Evolutionary conservation across 108 stramenopile genomes (phyloP), one percentile per base, ranked within the genome.

Genomic region (Cyclostephanos tholiformis): DNA sequence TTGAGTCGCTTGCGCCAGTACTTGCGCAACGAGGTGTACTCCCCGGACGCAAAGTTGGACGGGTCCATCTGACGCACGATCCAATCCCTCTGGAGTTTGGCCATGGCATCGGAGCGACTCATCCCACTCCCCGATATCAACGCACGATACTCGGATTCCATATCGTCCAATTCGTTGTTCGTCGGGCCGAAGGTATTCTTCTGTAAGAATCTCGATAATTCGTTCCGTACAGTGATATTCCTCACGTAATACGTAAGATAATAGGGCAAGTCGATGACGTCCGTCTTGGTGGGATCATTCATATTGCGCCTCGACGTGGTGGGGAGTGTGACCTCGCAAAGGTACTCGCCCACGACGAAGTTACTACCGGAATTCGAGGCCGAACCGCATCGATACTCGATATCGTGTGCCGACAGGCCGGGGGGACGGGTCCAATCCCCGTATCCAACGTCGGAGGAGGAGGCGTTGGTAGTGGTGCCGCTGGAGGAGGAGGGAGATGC

Each of bases 151-250:
- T 23, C 44, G 55, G 69, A 64, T 23, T 65, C 67, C 11, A 63
- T 56, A 20, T 82, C n/a, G n/a, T n/a, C 62, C 14, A 79, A 43
- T 7, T 44, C 55, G 27, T 70, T 58, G 0, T 17, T 43, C 17
- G 63, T 74, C 8, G 74, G 69, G 11, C 86, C 86, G 72, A 87
- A 87, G 26, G 86, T 82, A 32, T 65, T 74, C 60, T 82, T 77
- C 44, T 84, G 80, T 39, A 87, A 53, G 52, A 87, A 87, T 41
- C 87, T 44, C 13, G 55, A 64, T 30, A 77, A 13, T 35, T 78
- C 77, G 51, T 66, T 58, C 20, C 71, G 41, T 0, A 78, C 77
- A 17, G 57, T 67, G n/a, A 67, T 29, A 11, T 38, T 50, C 1
- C 67, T 41, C 23, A 69, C 23, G 52, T 69, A 76, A 48, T 78